Base-by-base conservation (phyloP, 2,329 filamentous ascomycete genomes). In the Aspergillus neotritici region DNA sequence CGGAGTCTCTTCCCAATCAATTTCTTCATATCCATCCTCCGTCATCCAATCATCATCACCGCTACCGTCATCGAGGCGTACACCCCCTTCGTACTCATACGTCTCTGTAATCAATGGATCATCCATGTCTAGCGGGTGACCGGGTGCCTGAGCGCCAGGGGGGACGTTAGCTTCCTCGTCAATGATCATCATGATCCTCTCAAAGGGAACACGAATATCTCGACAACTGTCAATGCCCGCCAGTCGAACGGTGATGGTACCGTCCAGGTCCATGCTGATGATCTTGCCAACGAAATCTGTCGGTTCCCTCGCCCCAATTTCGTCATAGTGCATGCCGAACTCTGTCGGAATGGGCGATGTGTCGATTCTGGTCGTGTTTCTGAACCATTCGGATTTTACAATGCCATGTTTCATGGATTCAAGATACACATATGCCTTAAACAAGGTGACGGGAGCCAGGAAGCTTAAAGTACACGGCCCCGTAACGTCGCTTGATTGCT, bases 231-330 rank as follows among this genome's bases (percentile, higher is more conserved):
- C 59, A 4, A 72, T 62, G 9, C 71, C 74, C 33, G 75, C 74
- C 13, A 82, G 62, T n/a, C 78, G 70, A 21, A 82, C 67, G 0
- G 70, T 73, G 8, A 79, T 57, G 5, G 64, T 66, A 2, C 79
- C 79, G 53, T 80, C 74, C 3, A 75, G 55, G 10, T 71, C 69
- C 3, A 78, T 63, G 37, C 77, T 73, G 14, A 80, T 66, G 3
- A 82, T 70, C 53, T 80, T 75, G 13, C 78, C 79, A 42, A 80
- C 65, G 73, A 78, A 82, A 31, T 74, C 67, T 5, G 64, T 34
- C 7, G 38, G 40, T 3, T 16, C 33, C 12, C 39, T 49, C 17
- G 30, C 30, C 28, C 31, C 34, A 37, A 32, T 37, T 16, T 49
- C 48, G 31, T 51, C 37, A 6, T 50, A 46, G n/a, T 52, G 52